Evolutionary conservation across 1,284 basidiomycete genomes (phyloP).

Genomic region (Cutaneotrichosporon mucoides): DNA sequence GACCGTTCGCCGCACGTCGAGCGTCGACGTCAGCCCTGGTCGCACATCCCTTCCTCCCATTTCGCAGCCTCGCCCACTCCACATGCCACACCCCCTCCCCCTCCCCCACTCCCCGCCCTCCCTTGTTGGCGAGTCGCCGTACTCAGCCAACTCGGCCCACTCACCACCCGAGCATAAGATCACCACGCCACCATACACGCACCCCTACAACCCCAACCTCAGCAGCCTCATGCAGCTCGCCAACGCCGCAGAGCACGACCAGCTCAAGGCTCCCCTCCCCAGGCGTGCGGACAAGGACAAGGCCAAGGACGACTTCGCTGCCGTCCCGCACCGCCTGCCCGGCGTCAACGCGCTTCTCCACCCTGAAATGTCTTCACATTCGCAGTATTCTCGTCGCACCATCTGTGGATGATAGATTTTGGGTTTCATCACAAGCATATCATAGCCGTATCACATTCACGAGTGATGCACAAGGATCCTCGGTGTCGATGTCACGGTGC

Average conservation of each 20-base stretch:
- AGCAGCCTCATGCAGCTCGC: constrained; percentile 1
- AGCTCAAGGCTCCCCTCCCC: neutral
- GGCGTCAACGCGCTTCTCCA: neutral
- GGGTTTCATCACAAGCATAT: no score
- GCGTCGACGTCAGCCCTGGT: neutral
- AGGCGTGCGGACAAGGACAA: neutral
- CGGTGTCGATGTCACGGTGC: no score
- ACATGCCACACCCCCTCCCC: neutral
- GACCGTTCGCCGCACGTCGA: neutral
- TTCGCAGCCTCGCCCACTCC: neutral
- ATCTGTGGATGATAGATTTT: no score
- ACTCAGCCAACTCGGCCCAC: neutral
- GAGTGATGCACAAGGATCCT: no score
- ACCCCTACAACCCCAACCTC: neutral
- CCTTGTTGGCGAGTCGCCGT: neutral
- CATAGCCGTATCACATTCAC: no score
- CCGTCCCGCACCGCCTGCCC: neutral
- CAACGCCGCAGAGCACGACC: neutral
- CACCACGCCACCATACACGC: neutral
- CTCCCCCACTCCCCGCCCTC: neutral
- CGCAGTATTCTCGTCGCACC: neutral
- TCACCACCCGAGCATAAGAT: neutral
- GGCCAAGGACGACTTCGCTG: neutral
- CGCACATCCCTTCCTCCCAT: neutral
- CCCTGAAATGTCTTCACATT: neutral